Conservation (phyloP, 1,284 basidiomycete genomes). For the Mycosarcoma maydis region DNA sequence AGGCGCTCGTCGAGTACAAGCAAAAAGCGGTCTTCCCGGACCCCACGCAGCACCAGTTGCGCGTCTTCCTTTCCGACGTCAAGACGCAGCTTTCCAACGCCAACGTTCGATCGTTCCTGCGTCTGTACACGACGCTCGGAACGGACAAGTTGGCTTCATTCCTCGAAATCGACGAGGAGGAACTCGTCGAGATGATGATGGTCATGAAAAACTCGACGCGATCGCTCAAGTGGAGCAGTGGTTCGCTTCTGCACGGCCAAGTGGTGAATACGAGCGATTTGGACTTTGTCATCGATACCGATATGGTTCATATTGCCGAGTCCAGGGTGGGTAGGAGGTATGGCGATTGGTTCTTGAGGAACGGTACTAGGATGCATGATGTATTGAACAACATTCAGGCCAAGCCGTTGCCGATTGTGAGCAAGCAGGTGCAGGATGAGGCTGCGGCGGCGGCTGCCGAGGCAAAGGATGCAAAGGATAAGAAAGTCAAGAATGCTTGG, state of each 20-base stretch:
- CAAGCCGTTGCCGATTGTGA: constrained; percentile 56
- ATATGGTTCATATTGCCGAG: constrained; percentile 95
- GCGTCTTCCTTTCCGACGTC: constrained; percentile 83
- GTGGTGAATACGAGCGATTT: constrained; percentile 89
- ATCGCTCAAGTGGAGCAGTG: constrained; percentile 75
- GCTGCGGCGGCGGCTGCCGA: constrained; percentile 5
- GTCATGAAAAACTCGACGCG: constrained; percentile 83
- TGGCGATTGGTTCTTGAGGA: constrained; percentile 94
- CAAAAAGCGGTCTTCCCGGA: constrained; percentile 72
- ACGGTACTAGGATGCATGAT: constrained; percentile 60
- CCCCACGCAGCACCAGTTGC: constrained; percentile 83
- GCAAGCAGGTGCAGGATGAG: constrained; percentile 32
- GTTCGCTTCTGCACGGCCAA: constrained; percentile 80
- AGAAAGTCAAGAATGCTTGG: constrained; percentile 12
- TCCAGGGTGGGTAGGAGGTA: constrained; percentile 89
- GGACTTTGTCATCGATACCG: constrained; percentile 93
- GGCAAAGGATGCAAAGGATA: constrained; percentile 4
- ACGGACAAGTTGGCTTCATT: constrained; percentile 90
- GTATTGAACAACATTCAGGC: constrained; percentile 50
- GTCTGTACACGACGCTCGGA: constrained; percentile 92
- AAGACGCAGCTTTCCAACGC: constrained; percentile 80
- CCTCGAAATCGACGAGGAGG: constrained; percentile 86
- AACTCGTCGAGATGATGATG: constrained; percentile 96
- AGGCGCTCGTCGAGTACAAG: constrained; percentile 73
- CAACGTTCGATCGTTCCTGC: constrained; percentile 88